Percentiles rank a stretch among this genome's conserved stretches.
Evolutionary conservation across 2,329 filamentous ascomycete species (phyloP).

Genomic region (Penicillium sp.): DNA sequence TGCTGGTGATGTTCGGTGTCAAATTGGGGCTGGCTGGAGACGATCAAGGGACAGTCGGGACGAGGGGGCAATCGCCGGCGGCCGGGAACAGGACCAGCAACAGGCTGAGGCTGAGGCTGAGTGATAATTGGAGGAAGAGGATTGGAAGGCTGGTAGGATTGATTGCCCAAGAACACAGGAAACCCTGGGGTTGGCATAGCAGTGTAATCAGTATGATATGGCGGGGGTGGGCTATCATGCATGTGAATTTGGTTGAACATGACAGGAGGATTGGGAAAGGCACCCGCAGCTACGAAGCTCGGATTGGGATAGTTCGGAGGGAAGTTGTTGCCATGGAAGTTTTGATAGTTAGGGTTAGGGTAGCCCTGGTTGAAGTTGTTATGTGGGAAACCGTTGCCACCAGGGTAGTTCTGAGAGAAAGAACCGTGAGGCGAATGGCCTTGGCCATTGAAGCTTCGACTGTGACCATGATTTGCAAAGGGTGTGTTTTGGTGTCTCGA

Average conservation of each 20-base stretch:
- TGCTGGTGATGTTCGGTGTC: conserved; percentile 1
- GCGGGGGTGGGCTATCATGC: neutral
- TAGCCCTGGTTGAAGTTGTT: conserved; percentile 3
- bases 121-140: conserved; percentile 5
- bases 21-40: conserved; percentile 7
- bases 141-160: neutral
- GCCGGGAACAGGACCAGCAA: neutral
- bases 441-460: neutral
- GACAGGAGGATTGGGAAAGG: neutral
- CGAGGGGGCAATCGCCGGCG: neutral
- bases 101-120: neutral
- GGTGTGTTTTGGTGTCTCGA: neutral
- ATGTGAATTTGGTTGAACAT: conserved; percentile 3
- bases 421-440: neutral
- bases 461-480: conserved; percentile 1
- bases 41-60: conserved; percentile 5
- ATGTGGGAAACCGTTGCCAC: neutral
- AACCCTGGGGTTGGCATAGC: neutral
- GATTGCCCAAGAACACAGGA: neutral
- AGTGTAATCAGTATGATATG: neutral
- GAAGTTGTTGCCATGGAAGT: neutral
- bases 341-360: neutral
- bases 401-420: neutral
- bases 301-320: neutral
- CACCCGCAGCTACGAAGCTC: neutral